Evolutionary conservation across 768 basidiomycete genomes (phyloP).

Genomic region (Lactarius quietus): DNA sequence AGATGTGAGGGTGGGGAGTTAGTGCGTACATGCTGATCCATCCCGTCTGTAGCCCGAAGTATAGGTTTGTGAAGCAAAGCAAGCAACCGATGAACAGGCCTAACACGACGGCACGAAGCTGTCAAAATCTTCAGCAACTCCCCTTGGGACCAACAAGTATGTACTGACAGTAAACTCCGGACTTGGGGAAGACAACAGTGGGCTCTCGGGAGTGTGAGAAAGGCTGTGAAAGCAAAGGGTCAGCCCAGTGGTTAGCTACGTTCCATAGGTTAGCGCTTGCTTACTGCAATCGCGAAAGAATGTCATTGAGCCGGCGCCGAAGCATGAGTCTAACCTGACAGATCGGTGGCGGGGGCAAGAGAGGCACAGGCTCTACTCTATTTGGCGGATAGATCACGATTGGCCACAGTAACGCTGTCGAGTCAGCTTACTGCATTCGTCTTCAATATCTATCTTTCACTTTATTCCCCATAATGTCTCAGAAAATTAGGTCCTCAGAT

Average conservation of each 20-base stretch:
- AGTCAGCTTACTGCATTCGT: slow-evolving; percentile 2
- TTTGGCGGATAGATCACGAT: slow-evolving; percentile 3
- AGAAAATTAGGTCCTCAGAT: slow-evolving; percentile 41
- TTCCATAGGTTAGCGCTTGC: neutral
- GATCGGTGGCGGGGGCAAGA: neutral
- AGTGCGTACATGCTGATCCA: slow-evolving; percentile 80
- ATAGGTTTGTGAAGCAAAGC: slow-evolving; percentile 90
- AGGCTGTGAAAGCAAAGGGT: neutral
- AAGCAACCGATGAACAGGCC: slow-evolving; percentile 84
- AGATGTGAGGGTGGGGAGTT: slow-evolving; percentile 16
- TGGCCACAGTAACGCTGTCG: neutral
- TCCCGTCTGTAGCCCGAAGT: slow-evolving; percentile 83
- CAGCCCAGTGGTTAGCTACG: neutral
- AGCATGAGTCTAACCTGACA: neutral
- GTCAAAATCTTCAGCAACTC: neutral
- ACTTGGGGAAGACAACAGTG: slow-evolving; percentile 5
- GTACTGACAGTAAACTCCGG: slow-evolving; percentile 24
- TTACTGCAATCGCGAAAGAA: slow-evolving; percentile 9
- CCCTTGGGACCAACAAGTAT: neutral
- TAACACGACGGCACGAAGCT: slow-evolving; percentile 56
- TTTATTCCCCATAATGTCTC: slow-evolving; percentile 29
- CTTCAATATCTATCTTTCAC: neutral
- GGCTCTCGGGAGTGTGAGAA: neutral
- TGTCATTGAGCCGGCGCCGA: neutral
- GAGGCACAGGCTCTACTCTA: no score